These are phyloP conservation scores for Aspergillus felis DNA, from an alignment of 2,329 filamentous ascomycete genomes.

Conservation along the genomic window DNA sequence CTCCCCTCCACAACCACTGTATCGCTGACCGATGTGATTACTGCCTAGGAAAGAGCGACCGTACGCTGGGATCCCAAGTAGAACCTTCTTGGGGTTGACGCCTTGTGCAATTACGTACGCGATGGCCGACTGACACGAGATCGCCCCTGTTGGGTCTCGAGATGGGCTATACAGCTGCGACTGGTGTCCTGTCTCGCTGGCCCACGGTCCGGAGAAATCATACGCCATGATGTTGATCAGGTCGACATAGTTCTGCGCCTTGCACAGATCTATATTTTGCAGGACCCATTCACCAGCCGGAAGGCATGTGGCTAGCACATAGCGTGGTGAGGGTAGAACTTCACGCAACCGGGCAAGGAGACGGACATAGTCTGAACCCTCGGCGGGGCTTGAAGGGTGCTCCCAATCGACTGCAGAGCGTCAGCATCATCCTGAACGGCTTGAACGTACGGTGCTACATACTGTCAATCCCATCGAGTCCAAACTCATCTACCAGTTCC, in stretches of 20 bases:
- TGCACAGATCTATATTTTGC: constrained; percentile 63
- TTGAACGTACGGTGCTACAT: constrained; percentile 24
- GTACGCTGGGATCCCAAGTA: constrained; percentile 72
- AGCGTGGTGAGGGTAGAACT: constrained; percentile 64
- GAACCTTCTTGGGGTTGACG: constrained; percentile 66
- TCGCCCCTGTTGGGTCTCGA: constrained; percentile 32
- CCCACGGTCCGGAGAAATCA: constrained; percentile 73
- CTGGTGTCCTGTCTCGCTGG: constrained; percentile 65
- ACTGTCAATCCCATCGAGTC: constrained; percentile 75
- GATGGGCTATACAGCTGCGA: constrained; percentile 64
- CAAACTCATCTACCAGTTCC: constrained; percentile 65
- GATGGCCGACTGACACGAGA: constrained; percentile 64
- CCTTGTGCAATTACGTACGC: constrained; percentile 62
- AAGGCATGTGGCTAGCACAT: constrained; percentile 67
- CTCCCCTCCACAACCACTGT: constrained; percentile 51
- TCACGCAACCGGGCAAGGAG: constrained; percentile 64
- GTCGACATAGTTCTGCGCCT: constrained; percentile 64
- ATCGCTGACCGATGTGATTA: constrained; percentile 61
- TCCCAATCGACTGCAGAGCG: constrained; percentile 68
- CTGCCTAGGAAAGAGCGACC: constrained; percentile 70
- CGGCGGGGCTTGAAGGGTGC: constrained; percentile 62
- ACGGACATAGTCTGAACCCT: constrained; percentile 67
- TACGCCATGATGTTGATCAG: constrained; percentile 77
- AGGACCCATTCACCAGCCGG: constrained; percentile 65
- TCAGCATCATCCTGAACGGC: background rate